Percentiles rank a stretch among this genome's conserved stretches.
phyloP scores from a whole-genome alignment of 1,139 yeast genomes.

The Hyphopichia burtonii region DNA sequence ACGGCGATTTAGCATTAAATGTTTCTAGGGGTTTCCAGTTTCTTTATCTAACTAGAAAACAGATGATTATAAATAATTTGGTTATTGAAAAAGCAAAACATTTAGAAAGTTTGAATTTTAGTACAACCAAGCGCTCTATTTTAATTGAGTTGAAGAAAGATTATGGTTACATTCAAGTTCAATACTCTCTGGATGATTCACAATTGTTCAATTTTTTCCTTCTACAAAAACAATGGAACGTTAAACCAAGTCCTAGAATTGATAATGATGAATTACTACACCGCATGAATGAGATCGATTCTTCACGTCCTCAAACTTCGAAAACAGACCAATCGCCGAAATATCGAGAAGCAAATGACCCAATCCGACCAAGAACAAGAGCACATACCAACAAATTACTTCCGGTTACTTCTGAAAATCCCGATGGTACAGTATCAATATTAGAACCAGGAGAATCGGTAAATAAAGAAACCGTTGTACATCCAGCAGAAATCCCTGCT shows the following conservation, averaged over 20 bases:
- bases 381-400: slow-evolving; percentile 2
- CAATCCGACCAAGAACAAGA: slow-evolving; percentile 1
- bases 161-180: slow-evolving; percentile 11
- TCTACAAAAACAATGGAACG: slow-evolving; percentile 8
- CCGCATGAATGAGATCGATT: slow-evolving; percentile 5
- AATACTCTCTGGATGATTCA: slow-evolving; percentile 8
- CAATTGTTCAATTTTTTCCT: slow-evolving; percentile 8
- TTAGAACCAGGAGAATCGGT: slow-evolving; percentile 1
- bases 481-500: slow-evolving; percentile 18
- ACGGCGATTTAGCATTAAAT: slow-evolving; percentile 3
- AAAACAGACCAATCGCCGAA: background rate
- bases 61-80: slow-evolving; percentile 5
- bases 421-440: slow-evolving; percentile 1
- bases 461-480: slow-evolving; percentile 1
- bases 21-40: slow-evolving; percentile 3
- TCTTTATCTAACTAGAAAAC: slow-evolving; percentile 7
- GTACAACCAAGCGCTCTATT: slow-evolving; percentile 8
- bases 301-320: background rate
- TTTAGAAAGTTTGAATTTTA: slow-evolving; percentile 6
- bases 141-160: slow-evolving; percentile 8
- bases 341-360: background rate
- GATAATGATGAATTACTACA: slow-evolving; percentile 8
- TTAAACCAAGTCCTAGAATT: slow-evolving; percentile 5
- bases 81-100: slow-evolving; percentile 6
- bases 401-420: slow-evolving; percentile 1